Base-by-base conservation (phyloP, 176 grass and related monocot species). In the Poa annua region DNA sequence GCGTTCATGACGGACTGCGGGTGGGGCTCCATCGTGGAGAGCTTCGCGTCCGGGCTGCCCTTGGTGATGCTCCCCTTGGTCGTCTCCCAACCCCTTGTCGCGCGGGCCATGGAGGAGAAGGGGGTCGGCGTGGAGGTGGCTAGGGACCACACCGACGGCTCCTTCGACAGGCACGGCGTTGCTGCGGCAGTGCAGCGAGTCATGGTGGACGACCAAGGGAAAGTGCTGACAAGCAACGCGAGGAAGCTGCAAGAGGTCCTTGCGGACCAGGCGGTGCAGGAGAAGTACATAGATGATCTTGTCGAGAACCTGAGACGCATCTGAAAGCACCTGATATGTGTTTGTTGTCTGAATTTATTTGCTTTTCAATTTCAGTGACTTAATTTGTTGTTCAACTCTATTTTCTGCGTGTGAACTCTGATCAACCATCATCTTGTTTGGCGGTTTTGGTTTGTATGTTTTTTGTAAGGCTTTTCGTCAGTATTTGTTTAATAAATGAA, bases 1-100 rank as follows among this genome's bases (percentile, higher is more conserved):
- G 86, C 85, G 16, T 92, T 92, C 82, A 69, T 91, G 29, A 91
- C 88, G 7, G 86, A 93, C 81, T 93, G 94, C 44, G 91, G 91
- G 8, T 92, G 83, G 83, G 87, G 93, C 26, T 90, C 93, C 66
- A 75, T 60, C 59, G 13, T 96, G 38, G 93, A 96, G 68, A 44
- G 79, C 74, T 57, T 96, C 56, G 14, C 20, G 19, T 82, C 89
- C 45, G 90, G 88, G 17, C 88, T 59, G 9, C 90, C 93, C 26
- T 39, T 92, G 60, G 70, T 92, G 3, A 83, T 87, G 83, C 71
- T 96, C 3, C 93, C 93, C 0, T 84, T 89, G 35, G 8, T 87
- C 1, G 1, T 52, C 0, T 84, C 89, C 65, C 77, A 88, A n/a
- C 83, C 86, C 2, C 12, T 96, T 14, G 13, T 51, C 19, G 70